A percentile compares a stretch with the other conserved stretches of the same genome.
phyloP scores from a whole-genome alignment of 306 rosid genomes.

The Rosa persica region DNA sequence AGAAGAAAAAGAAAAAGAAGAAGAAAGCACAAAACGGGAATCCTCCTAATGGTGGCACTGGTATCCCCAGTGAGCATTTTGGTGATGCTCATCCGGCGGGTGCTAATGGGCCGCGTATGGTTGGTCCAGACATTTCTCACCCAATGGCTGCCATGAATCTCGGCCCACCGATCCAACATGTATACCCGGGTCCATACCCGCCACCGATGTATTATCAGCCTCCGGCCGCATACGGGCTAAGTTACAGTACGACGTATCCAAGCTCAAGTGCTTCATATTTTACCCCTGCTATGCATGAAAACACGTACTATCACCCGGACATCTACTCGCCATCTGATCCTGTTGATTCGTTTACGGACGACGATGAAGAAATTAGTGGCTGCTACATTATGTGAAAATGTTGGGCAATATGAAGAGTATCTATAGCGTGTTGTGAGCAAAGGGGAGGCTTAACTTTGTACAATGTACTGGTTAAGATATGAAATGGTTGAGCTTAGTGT shows the following conservation, averaged over 20 bases:
- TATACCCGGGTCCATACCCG: conserved; percentile 46
- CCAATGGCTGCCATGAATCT: conserved; percentile 25
- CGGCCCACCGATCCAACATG: conserved; percentile 49
- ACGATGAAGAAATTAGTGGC: conserved; percentile 43
- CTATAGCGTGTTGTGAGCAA: conserved; percentile 12
- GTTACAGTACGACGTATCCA: conserved; percentile 63
- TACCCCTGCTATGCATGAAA: conserved; percentile 52
- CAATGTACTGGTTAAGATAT: conserved; percentile 7
- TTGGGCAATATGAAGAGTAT: not conserved
- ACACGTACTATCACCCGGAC: conserved; percentile 20
- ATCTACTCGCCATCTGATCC: conserved; percentile 39
- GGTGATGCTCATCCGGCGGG: conserved; percentile 22
- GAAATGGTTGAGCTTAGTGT: conserved; percentile 9
- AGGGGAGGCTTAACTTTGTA: conserved; percentile 34
- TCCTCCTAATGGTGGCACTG: conserved; percentile 25
- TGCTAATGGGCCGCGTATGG: not conserved
- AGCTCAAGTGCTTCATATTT: conserved; percentile 42
- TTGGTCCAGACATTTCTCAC: conserved; percentile 14
- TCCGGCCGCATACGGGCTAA: conserved; percentile 43
- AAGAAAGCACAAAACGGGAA: conserved; percentile 39
- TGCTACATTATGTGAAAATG: conserved; percentile 61
- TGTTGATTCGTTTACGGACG: conserved; percentile 28
- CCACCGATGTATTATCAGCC: conserved; percentile 36
- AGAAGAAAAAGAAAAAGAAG: conserved; percentile 78
- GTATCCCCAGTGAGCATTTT: not conserved